Evolutionary conservation across 805 yeast species (phyloP), one percentile per base, ranked within the genome.

Genomic region (Nakazawaea ernobii): DNA sequence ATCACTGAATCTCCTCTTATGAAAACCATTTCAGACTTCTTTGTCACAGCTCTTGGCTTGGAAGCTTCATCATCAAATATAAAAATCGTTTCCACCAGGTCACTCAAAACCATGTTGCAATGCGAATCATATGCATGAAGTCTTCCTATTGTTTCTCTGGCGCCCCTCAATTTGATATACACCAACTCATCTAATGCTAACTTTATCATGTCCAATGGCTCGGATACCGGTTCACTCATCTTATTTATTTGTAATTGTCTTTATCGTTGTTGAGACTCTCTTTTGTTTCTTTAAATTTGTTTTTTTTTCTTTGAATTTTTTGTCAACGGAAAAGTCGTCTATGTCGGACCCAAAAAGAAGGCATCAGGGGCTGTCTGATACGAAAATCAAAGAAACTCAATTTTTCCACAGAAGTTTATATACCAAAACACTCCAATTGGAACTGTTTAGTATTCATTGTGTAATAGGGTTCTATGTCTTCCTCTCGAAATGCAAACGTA

Each of bases 1-100:
- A 95, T 88, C 39, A 94, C 98, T 2, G 95, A 82, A 67, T 94
- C 99, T n/a, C 99, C 99, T 70, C 99, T 83, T 13, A 94, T 91
- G 67, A 92, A 92, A 38, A 94, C 82, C 90, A 94, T 87, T 48
- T 88, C 96, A 14, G 89, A 77, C 52, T 75, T 74, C 59, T 82
- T 85, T 20, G 73, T 72, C 15, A 58, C 63, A 8, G 77, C 65
- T 61, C 69, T 61, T 46, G 70, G 53, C 40, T 73, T 74, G 29
- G 64, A 60, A 3, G 68, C 77, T 3, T 73, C 77, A 4, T 74
- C 81, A 30, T 71, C 75, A 13, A 82, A 58, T 35, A 72, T 71
- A 62, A 78, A 87, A 35, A 91, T 80, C 1, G 86, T 86, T 61
- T 94, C 99, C 46, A 75, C 77, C 7, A 96, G 97, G 58, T 94